Base-by-base conservation (phyloP, 192 early-diverging fungal genomes). In the Coemansia sp. region DNA sequence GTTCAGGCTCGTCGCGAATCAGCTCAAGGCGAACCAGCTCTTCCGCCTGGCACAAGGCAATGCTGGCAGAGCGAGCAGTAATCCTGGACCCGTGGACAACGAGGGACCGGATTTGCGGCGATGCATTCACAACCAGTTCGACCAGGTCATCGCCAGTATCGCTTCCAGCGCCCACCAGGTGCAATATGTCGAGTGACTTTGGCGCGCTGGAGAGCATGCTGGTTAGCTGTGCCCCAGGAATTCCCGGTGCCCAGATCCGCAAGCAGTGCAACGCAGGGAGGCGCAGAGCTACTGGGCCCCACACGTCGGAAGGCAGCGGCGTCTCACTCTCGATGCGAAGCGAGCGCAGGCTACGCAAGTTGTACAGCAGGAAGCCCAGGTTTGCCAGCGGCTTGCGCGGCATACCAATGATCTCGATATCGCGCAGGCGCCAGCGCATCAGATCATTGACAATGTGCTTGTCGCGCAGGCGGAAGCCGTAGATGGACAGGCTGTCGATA, bases 381-480 rank as follows among this genome's bases (percentile, higher is more conserved):
- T 53, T 58, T 5, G 54, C 54, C 50, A 69, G 51, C 25, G 54
- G 67, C 54, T 62, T 57, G 41, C 60, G 59, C 22, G 67, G 67
- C 59, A 63, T 56, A 18, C 67, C 67, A 29, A 68, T 52, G 7
- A 69, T 57, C 34, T 62, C 54, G 36, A 69, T 42, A 35, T 69
- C 59, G 42, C 54, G 67, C 60, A 69, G 32, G 22, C 49, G 56
- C 67, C 59, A 62, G 54, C 67, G 67, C 67, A 69, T 62, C 40
- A 69, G 38, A 17, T 69, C 67, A 25, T 54, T 57, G 18, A 58
- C 41, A 25, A 69, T 51, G 35, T 69, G 33, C 46, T 69, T 69
- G 39, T 69, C 67, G 27, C 60, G 58, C 51, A 69, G 27, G 16
- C 54, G 59, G 54, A 62, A 69, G 19, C 67, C 67, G 41, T 69